Percentiles rank a stretch among this genome's conserved stretches.
Evolutionary conservation across 345 rosid genomes (phyloP).

Genomic region (Salix arbutifolia): DNA sequence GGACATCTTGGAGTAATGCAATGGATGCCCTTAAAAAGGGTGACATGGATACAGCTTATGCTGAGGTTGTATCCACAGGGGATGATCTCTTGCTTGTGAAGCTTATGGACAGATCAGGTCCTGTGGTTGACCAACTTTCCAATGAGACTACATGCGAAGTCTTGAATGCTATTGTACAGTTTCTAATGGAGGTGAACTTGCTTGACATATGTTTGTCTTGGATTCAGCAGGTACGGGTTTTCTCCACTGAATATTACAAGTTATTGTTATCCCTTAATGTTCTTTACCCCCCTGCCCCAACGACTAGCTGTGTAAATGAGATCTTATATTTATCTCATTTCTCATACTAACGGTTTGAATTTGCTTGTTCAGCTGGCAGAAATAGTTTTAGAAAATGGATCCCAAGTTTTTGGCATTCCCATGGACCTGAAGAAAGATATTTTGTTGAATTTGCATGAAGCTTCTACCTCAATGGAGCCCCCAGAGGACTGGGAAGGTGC

Average conservation of each 20-base stretch:
- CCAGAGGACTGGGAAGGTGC: conserved; percentile 98
- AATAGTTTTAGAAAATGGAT: conserved; percentile 73
- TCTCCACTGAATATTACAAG: neutral
- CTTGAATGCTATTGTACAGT: conserved; percentile 65
- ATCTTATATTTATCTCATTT: neutral
- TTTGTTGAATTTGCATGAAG: conserved; percentile 69
- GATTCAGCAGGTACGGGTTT: conserved; percentile 78
- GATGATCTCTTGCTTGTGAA: conserved; percentile 88
- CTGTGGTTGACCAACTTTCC: conserved; percentile 80
- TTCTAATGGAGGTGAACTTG: conserved; percentile 72
- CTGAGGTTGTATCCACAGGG: conserved; percentile 69
- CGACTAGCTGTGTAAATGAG: neutral
- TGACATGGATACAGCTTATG: conserved; percentile 83
- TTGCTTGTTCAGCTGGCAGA: conserved; percentile 57
- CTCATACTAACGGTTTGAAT: neutral
- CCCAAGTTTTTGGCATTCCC: conserved; percentile 59
- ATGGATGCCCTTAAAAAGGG: conserved; percentile 89
- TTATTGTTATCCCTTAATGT: neutral
- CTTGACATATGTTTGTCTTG: conserved; percentile 86
- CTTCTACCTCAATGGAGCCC: conserved; percentile 59
- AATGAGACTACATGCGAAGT: conserved; percentile 73
- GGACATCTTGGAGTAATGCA: conserved; percentile 92
- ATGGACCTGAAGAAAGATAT: conserved; percentile 83
- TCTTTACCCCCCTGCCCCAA: neutral
- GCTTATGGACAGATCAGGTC: conserved; percentile 94